Evolutionary conservation across 805 yeast species (phyloP), one percentile per base, ranked within the genome.

Genomic region (Vanderwaltozyma polyspora): DNA sequence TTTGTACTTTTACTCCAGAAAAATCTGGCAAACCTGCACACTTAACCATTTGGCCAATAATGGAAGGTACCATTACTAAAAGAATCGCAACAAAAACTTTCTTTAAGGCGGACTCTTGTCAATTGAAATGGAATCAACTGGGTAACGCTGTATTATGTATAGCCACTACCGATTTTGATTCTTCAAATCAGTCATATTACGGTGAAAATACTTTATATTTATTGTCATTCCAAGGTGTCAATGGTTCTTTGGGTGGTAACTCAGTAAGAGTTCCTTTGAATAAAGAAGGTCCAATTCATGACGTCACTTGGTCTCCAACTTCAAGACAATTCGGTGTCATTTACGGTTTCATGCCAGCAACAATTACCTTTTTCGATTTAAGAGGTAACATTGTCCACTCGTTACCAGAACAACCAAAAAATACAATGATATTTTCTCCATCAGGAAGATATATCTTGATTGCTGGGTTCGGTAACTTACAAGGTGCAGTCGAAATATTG

Each of bases 391-490:
- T 76, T 16, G 76, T 86, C 44, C 82, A 79, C 57, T 72, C 85
- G 1, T 68, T 91, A 50, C 89, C 95, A 16, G 78, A 82, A 26
- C 82, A 83, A 30, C 79, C 96, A 35, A 78, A 91, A 56, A 91
- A 91, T 62, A 84, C 95, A 21, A 74, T 91, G 45, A 61, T 79
- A 43, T 91, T 83, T 59, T 86, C 97, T 7, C 98, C 98, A 6
- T 94, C 87, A 52, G 96, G 93, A 25, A 75, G 83, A 48, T 89
- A 76, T 50, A 78, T 93, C 32, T 66, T 91, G 40, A 89, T 87
- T 41, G 97, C 95, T 8, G 99, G 99, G 3, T 91, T 91, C 61
- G 99, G 99, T 49, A 91, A 91, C 60, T 72, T 91, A 57, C 96
- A 89, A 64, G 99, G 99, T 41, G 76, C 87, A 12, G 93, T 91